A percentile compares a stretch with the other conserved stretches of the same genome.
Evolutionary conservation across 331 rosid species (phyloP).

Genomic region (Rosa hybrid): DNA sequence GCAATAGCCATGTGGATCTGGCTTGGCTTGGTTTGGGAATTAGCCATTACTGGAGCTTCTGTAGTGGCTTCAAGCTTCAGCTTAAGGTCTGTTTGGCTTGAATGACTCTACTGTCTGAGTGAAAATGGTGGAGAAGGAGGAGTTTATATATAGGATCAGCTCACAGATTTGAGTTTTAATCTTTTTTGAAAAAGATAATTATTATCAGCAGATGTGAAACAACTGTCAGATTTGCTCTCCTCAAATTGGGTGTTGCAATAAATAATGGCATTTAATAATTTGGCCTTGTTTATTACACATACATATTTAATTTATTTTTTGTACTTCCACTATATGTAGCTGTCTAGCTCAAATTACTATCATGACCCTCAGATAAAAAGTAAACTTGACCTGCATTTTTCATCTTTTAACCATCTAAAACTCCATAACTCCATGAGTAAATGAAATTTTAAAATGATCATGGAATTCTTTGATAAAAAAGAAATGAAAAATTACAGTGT

Average conservation of each 20-base stretch:
- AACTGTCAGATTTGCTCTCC: conserved; percentile 40
- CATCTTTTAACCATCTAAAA: background rate
- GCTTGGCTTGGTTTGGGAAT: conserved; percentile 6
- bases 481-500: background rate
- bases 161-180: conserved; percentile 22
- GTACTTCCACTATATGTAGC: background rate
- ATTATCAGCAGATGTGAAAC: conserved; percentile 36
- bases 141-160: background rate
- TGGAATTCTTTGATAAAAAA: background rate
- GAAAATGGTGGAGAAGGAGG: background rate
- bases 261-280: conserved; percentile 43
- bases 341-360: background rate
- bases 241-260: conserved; percentile 35
- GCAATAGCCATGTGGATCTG: background rate
- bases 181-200: conserved; percentile 22
- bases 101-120: background rate
- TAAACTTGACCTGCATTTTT: background rate
- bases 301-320: conserved; percentile 8
- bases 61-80: background rate
- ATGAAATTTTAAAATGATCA: background rate
- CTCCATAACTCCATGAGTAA: background rate
- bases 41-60: background rate
- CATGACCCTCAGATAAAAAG: background rate
- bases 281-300: conserved; percentile 20
- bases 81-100: background rate